phyloP scores from a whole-genome alignment of 1,284 basidiomycete species.

The Pyrrhoderma noxium region DNA sequence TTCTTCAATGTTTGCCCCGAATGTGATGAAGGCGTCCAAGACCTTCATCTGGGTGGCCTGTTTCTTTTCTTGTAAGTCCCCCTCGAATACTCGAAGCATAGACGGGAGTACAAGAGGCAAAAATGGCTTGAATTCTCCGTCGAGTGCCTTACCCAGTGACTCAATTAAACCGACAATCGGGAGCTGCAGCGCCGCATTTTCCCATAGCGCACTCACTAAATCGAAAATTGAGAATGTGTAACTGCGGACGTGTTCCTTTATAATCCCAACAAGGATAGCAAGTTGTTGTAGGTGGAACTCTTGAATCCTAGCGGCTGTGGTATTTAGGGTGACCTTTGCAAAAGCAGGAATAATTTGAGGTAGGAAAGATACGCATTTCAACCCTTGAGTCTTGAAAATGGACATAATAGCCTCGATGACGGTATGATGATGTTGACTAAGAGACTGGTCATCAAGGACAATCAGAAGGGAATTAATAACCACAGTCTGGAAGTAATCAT shows the following conservation, averaged over 20 bases:
- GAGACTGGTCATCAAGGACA: constrained; percentile 84
- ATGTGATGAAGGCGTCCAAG: constrained; percentile 90
- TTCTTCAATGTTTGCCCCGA: constrained; percentile 96
- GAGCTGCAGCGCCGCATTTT: constrained; percentile 78
- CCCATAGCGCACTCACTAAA: constrained; percentile 87
- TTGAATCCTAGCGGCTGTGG: constrained; percentile 71
- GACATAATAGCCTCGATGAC: constrained; percentile 99
- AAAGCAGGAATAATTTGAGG: constrained; percentile 98
- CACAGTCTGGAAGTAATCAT: constrained; percentile 98
- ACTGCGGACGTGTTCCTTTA: constrained; percentile 96
- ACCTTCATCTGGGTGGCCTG: constrained; percentile 83
- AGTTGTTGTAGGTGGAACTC: constrained; percentile 97
- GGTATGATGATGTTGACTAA: constrained; percentile 82
- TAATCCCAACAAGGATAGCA: constrained; percentile 92
- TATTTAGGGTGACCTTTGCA: constrained; percentile 79
- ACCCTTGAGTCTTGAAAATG: constrained; percentile 96
- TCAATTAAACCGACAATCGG: constrained; percentile 94
- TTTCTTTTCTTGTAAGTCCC: constrained; percentile 73
- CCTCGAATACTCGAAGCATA: constrained; percentile 87
- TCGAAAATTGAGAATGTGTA: constrained; percentile 80
- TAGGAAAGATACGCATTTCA: constrained; percentile 94
- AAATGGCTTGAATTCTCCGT: constrained; percentile 98
- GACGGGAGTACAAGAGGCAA: constrained; percentile 89
- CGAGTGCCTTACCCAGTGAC: constrained; percentile 89
- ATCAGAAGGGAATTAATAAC: constrained; percentile 87